Evolutionary conservation across 768 basidiomycete genomes (phyloP).

Genomic region (Hypholoma sublateritium): DNA sequence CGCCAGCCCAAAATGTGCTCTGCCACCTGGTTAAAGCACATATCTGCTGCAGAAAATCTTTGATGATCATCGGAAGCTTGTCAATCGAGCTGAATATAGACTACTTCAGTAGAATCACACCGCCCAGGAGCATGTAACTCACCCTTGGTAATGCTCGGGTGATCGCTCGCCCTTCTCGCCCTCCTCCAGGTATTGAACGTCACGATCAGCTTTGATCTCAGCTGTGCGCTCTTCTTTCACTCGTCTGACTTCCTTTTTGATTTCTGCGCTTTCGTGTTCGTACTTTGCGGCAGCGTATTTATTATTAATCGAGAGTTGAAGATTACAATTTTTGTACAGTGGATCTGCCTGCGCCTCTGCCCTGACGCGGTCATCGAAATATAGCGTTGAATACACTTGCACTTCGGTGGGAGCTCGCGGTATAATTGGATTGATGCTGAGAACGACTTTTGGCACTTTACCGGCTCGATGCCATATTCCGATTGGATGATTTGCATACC

Average conservation of each 20-base stretch:
- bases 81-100: neutral
- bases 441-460: too few species aligned
- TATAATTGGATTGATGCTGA: too few species aligned
- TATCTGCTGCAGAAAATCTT: conserved; percentile 2
- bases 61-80: neutral
- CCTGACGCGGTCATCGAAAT: neutral
- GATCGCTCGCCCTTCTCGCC: neutral
- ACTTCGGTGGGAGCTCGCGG: too few species aligned
- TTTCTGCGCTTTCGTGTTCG: neutral
- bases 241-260: neutral
- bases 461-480: too few species aligned
- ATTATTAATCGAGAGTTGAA: neutral
- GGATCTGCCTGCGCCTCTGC: neutral
- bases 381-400: too few species aligned
- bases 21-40: conserved; percentile 5
- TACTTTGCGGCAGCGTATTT: neutral
- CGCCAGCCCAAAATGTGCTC: conserved; percentile 8
- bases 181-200: neutral
- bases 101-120: neutral
- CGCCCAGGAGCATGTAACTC: neutral
- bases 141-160: neutral
- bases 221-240: neutral
- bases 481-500: too few species aligned
- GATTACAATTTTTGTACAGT: neutral
- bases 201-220: neutral